Percentiles rank a stretch among this genome's conserved stretches.
These are phyloP conservation scores for Mucor saturninus DNA, from an alignment of 371 early-diverging fungal species.

Conservation along the genomic window DNA sequence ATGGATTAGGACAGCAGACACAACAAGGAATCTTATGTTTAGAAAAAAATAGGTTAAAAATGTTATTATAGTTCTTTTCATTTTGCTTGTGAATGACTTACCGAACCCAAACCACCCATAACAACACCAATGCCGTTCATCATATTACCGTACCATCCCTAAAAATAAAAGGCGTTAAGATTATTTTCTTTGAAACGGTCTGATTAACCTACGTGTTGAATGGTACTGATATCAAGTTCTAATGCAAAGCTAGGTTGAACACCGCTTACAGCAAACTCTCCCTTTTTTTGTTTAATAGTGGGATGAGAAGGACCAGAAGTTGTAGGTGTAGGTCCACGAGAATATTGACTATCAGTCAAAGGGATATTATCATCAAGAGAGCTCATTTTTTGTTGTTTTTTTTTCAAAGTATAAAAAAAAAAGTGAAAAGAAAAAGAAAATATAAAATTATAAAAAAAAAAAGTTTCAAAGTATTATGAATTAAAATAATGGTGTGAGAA, in stretches of 20 bases:
- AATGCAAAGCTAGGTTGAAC: slow-evolving; percentile 39
- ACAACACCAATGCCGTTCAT: slow-evolving; percentile 53
- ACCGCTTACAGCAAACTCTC: slow-evolving; percentile 26
- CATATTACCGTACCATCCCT: slow-evolving; percentile 54
- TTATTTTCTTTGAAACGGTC: neutral
- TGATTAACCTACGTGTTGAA: slow-evolving; percentile 9
- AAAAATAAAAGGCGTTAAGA: neutral
- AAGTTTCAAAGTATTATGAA: neutral
- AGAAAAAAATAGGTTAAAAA: neutral
- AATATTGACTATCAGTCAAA: slow-evolving; percentile 5
- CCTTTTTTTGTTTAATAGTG: slow-evolving; percentile 4
- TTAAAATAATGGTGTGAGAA: slow-evolving; percentile 5
- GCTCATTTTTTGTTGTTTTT: neutral
- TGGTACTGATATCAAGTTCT: slow-evolving; percentile 35
- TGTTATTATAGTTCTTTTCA: neutral
- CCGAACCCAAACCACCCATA: slow-evolving; percentile 49
- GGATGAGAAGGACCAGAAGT: neutral
- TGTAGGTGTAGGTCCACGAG: slow-evolving; percentile 1
- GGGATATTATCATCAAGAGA: slow-evolving; percentile 8
- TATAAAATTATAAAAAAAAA: neutral
- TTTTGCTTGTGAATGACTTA: neutral
- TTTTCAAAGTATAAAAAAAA: no score
- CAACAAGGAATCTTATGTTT: slow-evolving; percentile 41
- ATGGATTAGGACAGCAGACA: slow-evolving; percentile 81
- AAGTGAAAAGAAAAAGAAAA: neutral